Percentiles rank a stretch among this genome's conserved stretches.
Conservation (phyloP, 2,329 filamentous ascomycete species). For the Herpotrichia juniperi region DNA sequence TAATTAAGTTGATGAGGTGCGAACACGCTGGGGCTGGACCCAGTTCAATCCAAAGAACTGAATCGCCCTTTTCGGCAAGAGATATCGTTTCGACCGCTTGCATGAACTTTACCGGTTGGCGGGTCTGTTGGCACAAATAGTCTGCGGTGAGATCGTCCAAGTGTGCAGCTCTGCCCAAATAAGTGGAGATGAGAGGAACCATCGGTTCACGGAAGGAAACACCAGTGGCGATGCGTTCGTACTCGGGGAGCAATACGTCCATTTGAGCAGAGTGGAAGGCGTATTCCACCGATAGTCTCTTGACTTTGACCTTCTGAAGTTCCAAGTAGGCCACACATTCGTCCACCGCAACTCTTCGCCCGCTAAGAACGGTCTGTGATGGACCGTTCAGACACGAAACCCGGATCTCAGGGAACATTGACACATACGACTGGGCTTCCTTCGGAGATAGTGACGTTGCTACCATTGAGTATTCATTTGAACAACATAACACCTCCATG, state of each 20-base stretch:
- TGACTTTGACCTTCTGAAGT: background rate
- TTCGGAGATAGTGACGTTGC: constrained; percentile 6
- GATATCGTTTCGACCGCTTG: background rate
- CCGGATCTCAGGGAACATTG: background rate
- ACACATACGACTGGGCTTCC: background rate
- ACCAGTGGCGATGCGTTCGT: constrained; percentile 34
- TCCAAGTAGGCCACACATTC: background rate
- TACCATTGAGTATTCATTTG: constrained; percentile 35
- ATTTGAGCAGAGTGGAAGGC: constrained; percentile 30
- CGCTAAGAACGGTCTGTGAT: background rate
- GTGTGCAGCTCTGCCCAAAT: background rate
- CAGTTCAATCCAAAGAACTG: background rate
- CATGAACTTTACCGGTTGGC: background rate
- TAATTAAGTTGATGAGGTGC: background rate
- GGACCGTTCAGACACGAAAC: constrained; percentile 31
- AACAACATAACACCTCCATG: constrained; percentile 20
- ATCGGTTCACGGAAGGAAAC: constrained; percentile 5
- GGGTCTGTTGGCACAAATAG: background rate
- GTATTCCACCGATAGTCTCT: constrained; percentile 5
- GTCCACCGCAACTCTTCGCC: background rate
- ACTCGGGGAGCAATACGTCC: constrained; percentile 49
- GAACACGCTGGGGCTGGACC: background rate
- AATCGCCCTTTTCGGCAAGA: background rate
- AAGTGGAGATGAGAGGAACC: background rate
- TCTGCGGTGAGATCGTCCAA: background rate